Conservation (phyloP, 768 basidiomycete genomes). For the Rossbeevera mucosa region DNA sequence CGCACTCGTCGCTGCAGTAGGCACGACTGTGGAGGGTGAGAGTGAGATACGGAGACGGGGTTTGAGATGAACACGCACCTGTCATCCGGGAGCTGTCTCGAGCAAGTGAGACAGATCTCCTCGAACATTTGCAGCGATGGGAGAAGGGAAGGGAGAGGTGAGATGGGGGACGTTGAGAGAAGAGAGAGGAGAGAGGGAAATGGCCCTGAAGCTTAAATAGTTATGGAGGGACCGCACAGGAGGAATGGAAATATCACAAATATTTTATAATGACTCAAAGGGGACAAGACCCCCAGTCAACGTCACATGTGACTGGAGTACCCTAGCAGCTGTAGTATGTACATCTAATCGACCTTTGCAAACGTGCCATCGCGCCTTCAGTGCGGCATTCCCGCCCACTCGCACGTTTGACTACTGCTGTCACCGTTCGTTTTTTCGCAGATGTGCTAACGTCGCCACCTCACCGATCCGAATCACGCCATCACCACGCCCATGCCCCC, state of each 20-base stretch:
- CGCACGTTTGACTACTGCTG: slow-evolving; percentile 17
- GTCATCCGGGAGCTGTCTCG: slow-evolving; percentile 58
- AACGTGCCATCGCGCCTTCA: slow-evolving; percentile 15
- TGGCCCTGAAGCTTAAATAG: slow-evolving; percentile 29
- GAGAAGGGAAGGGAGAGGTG: not conserved
- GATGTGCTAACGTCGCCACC: not conserved
- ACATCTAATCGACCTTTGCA: slow-evolving; percentile 12
- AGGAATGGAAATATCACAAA: slow-evolving; percentile 36
- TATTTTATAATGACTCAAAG: slow-evolving; percentile 35
- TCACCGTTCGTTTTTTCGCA: not conserved
- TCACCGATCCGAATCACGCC: slow-evolving; percentile 10
- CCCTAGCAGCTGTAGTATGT: too few relatives aligned
- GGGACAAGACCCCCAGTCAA: slow-evolving; percentile 23
- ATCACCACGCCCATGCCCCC: not conserved
- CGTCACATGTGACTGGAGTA: slow-evolving; percentile 29
- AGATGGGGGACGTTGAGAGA: slow-evolving; percentile 17
- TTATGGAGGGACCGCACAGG: slow-evolving; percentile 34
- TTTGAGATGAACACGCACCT: slow-evolving; percentile 41
- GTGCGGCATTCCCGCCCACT: not conserved
- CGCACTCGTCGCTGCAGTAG: slow-evolving; percentile 70
- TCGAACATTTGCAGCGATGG: slow-evolving; percentile 56
- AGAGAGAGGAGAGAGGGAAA: slow-evolving; percentile 9
- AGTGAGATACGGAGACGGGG: slow-evolving; percentile 14
- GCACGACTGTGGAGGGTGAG: slow-evolving; percentile 43
- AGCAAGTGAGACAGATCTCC: slow-evolving; percentile 73